A percentile compares a stretch with the other conserved stretches of the same genome.
Conservation (phyloP, 805 yeast genomes). For the Hanseniaspora jakobsenii region DNA sequence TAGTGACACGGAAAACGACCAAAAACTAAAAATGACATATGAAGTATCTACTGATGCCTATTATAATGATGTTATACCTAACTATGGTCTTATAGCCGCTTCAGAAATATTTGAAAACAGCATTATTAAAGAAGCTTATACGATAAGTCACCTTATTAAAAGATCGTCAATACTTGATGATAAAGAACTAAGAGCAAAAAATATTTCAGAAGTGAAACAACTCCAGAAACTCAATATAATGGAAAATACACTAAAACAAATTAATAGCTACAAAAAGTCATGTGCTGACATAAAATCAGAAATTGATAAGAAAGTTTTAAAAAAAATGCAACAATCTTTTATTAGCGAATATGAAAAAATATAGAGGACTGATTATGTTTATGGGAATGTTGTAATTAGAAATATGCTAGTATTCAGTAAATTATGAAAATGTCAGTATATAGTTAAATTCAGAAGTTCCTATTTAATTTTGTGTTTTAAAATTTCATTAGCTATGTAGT, state of each 20-base stretch:
- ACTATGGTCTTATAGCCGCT: slow-evolving; percentile 28
- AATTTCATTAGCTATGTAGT: slow-evolving; percentile 30
- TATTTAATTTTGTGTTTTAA: slow-evolving; percentile 6
- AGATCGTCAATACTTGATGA: slow-evolving; percentile 1
- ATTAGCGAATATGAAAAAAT: no score
- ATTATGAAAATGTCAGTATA: no score
- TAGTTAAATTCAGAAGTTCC: no score
- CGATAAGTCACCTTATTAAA: slow-evolving; percentile 20
- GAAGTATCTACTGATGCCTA: slow-evolving; percentile 20
- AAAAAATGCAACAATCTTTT: no score
- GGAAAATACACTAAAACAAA: neutral
- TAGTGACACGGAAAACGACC: slow-evolving; percentile 25
- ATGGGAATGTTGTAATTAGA: no score
- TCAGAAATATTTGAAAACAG: slow-evolving; percentile 21
- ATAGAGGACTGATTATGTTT: no score
- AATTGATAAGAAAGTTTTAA: no score
- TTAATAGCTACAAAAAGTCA: no score
- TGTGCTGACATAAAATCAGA: no score
- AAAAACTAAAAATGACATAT: neutral
- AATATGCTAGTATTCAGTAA: no score
- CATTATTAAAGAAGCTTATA: slow-evolving; percentile 25
- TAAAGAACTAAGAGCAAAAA: neutral
- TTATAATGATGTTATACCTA: no score
- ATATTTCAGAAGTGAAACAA: slow-evolving; percentile 13
- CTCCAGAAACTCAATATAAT: slow-evolving; percentile 14